Conservation (phyloP, 257 asterid species). For the Fraxinus cuspidata region DNA sequence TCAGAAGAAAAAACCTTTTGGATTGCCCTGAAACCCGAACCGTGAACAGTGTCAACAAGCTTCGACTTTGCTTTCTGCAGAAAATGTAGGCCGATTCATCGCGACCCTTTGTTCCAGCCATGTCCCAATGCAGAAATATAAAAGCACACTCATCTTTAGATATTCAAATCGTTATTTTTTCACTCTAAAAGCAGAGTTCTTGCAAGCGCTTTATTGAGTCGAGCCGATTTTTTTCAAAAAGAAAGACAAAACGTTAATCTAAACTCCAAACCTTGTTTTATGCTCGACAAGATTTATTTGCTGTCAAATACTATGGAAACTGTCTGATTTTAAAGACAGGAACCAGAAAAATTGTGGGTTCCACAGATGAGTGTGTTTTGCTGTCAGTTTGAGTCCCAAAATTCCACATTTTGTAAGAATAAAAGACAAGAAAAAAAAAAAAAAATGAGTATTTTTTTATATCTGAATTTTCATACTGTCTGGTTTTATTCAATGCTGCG, state of each 20-base stretch:
- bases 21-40: no score
- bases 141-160: not conserved
- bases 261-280: not conserved
- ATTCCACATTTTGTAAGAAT: conserved; percentile 28
- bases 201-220: no score
- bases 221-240: not conserved
- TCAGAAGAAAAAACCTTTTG: no score
- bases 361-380: conserved; percentile 20
- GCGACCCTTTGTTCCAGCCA: not conserved
- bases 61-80: not conserved
- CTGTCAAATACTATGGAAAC: conserved; percentile 3
- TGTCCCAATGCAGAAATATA: not conserved
- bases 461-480: not conserved
- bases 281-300: not conserved
- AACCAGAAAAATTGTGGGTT: conserved; percentile 31
- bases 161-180: not conserved
- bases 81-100: not conserved
- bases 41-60: no score
- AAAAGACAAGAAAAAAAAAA: conserved; percentile 6
- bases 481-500: not conserved
- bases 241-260: not conserved
- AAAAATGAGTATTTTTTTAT: not conserved
- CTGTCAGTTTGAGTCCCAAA: conserved; percentile 28
- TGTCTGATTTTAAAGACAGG: not conserved
- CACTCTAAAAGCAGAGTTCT: not conserved